Evolutionary conservation across 257 asterid species (phyloP).

Genomic region (Oldenlandia corymbosa): DNA sequence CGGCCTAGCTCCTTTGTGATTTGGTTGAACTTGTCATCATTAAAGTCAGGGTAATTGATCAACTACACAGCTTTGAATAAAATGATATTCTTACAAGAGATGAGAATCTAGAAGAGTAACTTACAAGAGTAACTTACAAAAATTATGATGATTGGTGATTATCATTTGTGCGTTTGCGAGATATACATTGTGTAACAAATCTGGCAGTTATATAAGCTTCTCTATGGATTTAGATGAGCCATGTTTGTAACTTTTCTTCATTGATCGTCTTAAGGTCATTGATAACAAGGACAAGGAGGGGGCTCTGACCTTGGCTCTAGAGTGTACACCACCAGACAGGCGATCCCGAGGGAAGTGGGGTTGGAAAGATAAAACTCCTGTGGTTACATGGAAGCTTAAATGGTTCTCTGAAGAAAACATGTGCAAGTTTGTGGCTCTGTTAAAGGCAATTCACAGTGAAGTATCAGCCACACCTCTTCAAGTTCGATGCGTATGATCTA

Average conservation of each 20-base stretch:
- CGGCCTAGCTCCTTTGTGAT: neutral
- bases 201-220: neutral
- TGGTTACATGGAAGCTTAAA: constrained; percentile 36
- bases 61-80: neutral
- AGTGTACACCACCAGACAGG: constrained; percentile 16
- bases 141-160: neutral
- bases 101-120: neutral
- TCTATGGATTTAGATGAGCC: neutral
- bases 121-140: too few relatives aligned
- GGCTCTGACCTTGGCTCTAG: constrained; percentile 25
- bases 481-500: constrained; percentile 15
- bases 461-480: constrained; percentile 19
- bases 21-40: neutral
- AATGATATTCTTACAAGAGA: neutral
- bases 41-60: neutral
- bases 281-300: constrained; percentile 22
- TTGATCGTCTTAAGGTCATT: constrained; percentile 34
- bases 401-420: constrained; percentile 36
- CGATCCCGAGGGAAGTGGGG: constrained; percentile 15
- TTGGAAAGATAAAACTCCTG: constrained; percentile 8
- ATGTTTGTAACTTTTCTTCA: neutral
- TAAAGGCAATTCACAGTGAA: constrained; percentile 32
- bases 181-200: neutral
- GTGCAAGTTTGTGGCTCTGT: constrained; percentile 32
- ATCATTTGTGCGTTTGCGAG: neutral